Base-by-base conservation (phyloP, 371 early-diverging fungal species). In the Mucor mucedo region DNA sequence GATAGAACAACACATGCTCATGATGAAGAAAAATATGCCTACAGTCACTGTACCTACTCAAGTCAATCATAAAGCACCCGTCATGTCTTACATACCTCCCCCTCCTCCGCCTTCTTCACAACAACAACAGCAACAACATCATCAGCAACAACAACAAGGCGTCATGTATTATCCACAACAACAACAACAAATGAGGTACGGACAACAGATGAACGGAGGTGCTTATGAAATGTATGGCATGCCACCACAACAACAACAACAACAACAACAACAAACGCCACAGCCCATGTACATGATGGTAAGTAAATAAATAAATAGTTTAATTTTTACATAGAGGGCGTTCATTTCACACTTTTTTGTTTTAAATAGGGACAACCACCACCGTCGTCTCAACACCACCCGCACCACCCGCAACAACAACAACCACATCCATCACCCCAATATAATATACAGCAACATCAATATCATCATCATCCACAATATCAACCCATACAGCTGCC, bases 221-320 rank as follows among this genome's bases (percentile, higher is more conserved):
- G 55, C 62, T 29, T 79, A 76, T 58, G 79, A 79, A 30, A 59
- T 79, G 67, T 79, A 79, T 68, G 67, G 69, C 38, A 64, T 73
- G 54, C 65, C 65, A 16, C 63, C 38, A 21, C 65, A 61, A 42
- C 59, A 40, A 39, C 56, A 53, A 66, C 38, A 40, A 39, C 56
- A 53, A 66, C 38, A 48, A 21, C 48, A 58, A 49, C 50, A 40
- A 27, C 66, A 40, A 10, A 55, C 48, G 27, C 38, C 47, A 45
- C 30, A 28, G 6, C 57, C 55, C 16, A 38, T 56, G 63, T 63
- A 53, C 53, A 52, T 48, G 60, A 30, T 60, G 49, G 52, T 47
- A 47, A 47, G 47, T 21, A 3, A 47, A 21, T 47, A 47, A 21
- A 47, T 47, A 6, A 47, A 47, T 21, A 44, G 10, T 44, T 35